Percentiles rank a stretch among this genome's conserved stretches.
phyloP scores from a whole-genome alignment of 208 protist genomes.

The Trichomonas tenax region DNA sequence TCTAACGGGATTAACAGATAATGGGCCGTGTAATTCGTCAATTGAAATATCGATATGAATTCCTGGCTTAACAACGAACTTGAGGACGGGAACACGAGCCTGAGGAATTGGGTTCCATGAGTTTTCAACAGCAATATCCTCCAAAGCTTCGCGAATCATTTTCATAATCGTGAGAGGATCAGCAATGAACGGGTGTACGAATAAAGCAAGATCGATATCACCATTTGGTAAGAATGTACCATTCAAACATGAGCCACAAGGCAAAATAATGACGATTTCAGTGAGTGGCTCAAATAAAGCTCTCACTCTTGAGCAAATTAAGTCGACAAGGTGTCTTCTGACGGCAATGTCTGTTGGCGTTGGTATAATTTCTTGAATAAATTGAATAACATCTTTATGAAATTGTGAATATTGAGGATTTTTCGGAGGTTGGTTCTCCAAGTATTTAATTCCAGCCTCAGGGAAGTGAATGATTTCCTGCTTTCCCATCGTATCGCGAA shows the following conservation, averaged over 20 bases:
- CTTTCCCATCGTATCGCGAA: background rate
- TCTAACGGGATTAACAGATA: background rate
- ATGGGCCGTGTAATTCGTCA: background rate
- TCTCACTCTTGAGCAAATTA: background rate
- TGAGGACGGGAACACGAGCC: background rate
- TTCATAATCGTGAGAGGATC: background rate
- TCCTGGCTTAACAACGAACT: background rate
- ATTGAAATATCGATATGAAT: conserved; percentile 4
- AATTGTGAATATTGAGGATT: background rate
- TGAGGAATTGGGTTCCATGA: background rate
- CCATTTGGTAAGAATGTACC: background rate
- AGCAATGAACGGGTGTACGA: background rate
- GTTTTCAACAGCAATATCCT: background rate
- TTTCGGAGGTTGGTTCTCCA: background rate
- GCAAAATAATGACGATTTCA: background rate
- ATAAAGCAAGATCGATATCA: background rate
- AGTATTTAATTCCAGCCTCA: background rate
- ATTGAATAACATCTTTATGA: background rate
- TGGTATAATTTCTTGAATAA: background rate
- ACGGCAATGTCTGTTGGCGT: background rate
- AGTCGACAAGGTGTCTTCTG: background rate
- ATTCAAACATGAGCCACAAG: background rate
- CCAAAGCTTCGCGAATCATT: background rate
- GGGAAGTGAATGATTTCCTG: background rate
- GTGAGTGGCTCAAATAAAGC: background rate